Evolutionary conservation across 495 filamentous ascomycete genomes (phyloP).

Genomic region (Pseudevernia furfuracea): DNA sequence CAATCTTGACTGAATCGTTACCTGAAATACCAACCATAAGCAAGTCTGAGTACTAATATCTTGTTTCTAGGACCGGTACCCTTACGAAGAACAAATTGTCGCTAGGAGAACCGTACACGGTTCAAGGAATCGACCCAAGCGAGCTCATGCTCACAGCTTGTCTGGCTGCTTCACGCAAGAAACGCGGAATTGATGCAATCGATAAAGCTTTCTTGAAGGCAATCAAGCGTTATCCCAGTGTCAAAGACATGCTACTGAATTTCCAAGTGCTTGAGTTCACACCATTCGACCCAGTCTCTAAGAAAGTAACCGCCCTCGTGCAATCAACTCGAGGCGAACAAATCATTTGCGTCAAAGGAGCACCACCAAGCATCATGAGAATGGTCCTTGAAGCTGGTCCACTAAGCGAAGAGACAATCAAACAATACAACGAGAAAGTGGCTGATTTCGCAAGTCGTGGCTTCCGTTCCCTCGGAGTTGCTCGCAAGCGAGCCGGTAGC

Average conservation of each 20-base stretch:
- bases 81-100: slow-evolving; percentile 89
- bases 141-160: slow-evolving; percentile 89
- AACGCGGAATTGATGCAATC: slow-evolving; percentile 90
- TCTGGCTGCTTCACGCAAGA: slow-evolving; percentile 84
- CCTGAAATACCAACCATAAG: background rate
- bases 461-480: slow-evolving; percentile 87
- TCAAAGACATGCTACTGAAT: slow-evolving; percentile 64
- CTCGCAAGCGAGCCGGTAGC: slow-evolving; percentile 68
- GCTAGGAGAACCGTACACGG: slow-evolving; percentile 74
- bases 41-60: background rate
- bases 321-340: slow-evolving; percentile 71
- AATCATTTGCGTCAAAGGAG: slow-evolving; percentile 85
- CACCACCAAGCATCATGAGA: slow-evolving; percentile 74
- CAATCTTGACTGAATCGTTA: background rate
- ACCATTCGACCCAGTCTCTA: slow-evolving; percentile 90
- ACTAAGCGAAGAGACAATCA: slow-evolving; percentile 63
- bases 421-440: slow-evolving; percentile 82
- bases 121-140: slow-evolving; percentile 67
- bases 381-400: slow-evolving; percentile 75
- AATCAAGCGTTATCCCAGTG: slow-evolving; percentile 68
- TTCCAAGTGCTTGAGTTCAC: slow-evolving; percentile 74
- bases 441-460: slow-evolving; percentile 85
- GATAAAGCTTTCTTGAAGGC: slow-evolving; percentile 90
- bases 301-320: slow-evolving; percentile 82
- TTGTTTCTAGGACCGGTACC: slow-evolving; percentile 32